phyloP scores from a whole-genome alignment of 73 alveolate species.

The Paramecium sexaurelia region DNA sequence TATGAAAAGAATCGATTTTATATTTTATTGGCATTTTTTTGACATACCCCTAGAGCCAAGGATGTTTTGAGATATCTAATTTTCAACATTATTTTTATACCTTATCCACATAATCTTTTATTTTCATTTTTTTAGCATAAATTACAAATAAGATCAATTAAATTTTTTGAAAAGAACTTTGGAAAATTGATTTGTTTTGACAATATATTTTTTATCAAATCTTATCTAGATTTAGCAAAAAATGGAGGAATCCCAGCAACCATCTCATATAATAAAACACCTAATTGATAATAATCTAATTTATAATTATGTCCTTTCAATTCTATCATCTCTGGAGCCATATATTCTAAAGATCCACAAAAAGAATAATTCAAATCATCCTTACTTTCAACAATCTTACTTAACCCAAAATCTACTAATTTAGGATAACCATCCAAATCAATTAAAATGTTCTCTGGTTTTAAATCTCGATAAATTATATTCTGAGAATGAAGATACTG shows the following conservation, averaged over 20 bases:
- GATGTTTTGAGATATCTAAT: neutral
- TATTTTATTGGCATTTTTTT: neutral
- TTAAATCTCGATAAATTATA: constrained; percentile 80
- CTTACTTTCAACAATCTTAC: constrained; percentile 60
- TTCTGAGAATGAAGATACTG: constrained; percentile 75
- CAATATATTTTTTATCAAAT: constrained; percentile 12
- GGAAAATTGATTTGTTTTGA: neutral
- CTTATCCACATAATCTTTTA: neutral
- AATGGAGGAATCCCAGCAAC: constrained; percentile 78
- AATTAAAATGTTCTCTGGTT: constrained; percentile 81
- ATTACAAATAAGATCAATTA: neutral
- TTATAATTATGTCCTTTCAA: constrained; percentile 68
- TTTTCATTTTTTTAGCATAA: neutral
- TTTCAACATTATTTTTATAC: neutral
- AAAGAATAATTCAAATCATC: constrained; percentile 70
- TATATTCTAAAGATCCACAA: constrained; percentile 84
- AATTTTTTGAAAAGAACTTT: constrained; percentile 13
- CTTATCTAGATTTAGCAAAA: constrained; percentile 27
- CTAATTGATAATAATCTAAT: constrained; percentile 69
- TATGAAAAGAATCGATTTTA: neutral
- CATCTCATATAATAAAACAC: constrained; percentile 71
- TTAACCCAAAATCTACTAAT: constrained; percentile 80
- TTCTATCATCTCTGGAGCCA: constrained; percentile 75
- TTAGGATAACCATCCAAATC: constrained; percentile 79
- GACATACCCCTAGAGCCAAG: neutral